These are phyloP conservation scores for Ogataea sp. DNA, from an alignment of 805 yeast genomes.

Conservation along the genomic window DNA sequence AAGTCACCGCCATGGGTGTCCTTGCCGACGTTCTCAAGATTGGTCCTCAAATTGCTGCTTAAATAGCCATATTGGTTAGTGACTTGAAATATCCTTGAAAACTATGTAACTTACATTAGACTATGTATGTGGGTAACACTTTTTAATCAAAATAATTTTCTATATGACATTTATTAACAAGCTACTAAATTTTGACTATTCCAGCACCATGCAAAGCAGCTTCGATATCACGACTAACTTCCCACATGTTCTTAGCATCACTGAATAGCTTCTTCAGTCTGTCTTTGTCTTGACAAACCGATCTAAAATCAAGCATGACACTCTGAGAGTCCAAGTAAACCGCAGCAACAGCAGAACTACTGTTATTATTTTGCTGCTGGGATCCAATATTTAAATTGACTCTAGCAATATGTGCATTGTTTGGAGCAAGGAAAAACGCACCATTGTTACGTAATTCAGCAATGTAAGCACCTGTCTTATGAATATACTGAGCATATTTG, in stretches of 20 bases:
- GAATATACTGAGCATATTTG: slow-evolving; percentile 83
- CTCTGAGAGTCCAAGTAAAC: slow-evolving; percentile 57
- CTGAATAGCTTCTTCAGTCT: slow-evolving; percentile 44
- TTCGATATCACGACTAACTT: slow-evolving; percentile 24
- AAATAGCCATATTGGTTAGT: too few species aligned
- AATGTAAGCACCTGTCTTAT: slow-evolving; percentile 79
- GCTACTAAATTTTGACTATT: background rate
- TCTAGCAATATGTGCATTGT: slow-evolving; percentile 74
- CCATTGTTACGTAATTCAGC: slow-evolving; percentile 81
- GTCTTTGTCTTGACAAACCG: slow-evolving; percentile 46
- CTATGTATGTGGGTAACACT: too few species aligned
- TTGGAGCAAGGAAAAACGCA: slow-evolving; percentile 75
- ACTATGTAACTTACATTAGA: too few species aligned
- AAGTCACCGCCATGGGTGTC: slow-evolving; percentile 71
- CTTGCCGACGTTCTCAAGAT: slow-evolving; percentile 88
- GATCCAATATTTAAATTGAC: slow-evolving; percentile 39
- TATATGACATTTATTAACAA: too few species aligned
- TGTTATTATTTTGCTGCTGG: slow-evolving; percentile 12
- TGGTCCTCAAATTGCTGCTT: slow-evolving; percentile 70
- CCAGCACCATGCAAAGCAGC: slow-evolving; percentile 13
- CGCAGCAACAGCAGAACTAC: too few species aligned
- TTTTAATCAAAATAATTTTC: too few species aligned
- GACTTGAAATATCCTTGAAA: too few species aligned
- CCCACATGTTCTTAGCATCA: slow-evolving; percentile 48
- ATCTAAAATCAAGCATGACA: slow-evolving; percentile 62